Evolutionary conservation across 2,329 filamentous ascomycete genomes (phyloP).

Genomic region (Xylaria sp.): DNA sequence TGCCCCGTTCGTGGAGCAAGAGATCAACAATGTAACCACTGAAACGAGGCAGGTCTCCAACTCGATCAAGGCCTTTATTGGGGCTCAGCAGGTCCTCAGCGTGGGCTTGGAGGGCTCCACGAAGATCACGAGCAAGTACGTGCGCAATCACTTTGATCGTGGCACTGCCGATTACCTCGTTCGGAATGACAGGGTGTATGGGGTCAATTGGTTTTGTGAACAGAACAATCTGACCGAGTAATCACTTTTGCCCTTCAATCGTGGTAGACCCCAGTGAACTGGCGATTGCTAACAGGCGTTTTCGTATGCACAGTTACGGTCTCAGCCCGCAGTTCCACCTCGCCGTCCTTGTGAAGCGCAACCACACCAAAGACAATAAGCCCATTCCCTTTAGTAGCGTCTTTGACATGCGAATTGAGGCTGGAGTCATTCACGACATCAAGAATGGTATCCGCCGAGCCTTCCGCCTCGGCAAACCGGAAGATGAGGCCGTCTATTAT

Average conservation of each 20-base stretch:
- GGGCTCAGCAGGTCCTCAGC: background rate
- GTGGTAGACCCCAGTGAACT: background rate
- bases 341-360: background rate
- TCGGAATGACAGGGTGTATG: background rate
- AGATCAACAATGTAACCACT: background rate
- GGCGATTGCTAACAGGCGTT: background rate
- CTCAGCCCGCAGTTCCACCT: background rate
- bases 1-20: background rate
- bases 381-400: background rate
- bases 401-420: background rate
- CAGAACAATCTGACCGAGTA: background rate
- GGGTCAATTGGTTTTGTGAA: background rate
- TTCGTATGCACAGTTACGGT: background rate
- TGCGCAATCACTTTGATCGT: background rate
- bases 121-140: background rate
- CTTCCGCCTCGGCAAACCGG: background rate
- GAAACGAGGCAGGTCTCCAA: background rate
- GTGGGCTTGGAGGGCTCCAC: background rate
- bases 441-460: background rate
- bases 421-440: background rate
- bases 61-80: background rate
- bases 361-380: background rate
- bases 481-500: background rate
- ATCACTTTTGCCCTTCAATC: background rate
- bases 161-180: background rate